Percentiles rank a stretch among this genome's conserved stretches.
These are phyloP conservation scores for Trichoderma harzianum DNA, from an alignment of 2,329 filamentous ascomycete species.

Conservation along the genomic window DNA sequence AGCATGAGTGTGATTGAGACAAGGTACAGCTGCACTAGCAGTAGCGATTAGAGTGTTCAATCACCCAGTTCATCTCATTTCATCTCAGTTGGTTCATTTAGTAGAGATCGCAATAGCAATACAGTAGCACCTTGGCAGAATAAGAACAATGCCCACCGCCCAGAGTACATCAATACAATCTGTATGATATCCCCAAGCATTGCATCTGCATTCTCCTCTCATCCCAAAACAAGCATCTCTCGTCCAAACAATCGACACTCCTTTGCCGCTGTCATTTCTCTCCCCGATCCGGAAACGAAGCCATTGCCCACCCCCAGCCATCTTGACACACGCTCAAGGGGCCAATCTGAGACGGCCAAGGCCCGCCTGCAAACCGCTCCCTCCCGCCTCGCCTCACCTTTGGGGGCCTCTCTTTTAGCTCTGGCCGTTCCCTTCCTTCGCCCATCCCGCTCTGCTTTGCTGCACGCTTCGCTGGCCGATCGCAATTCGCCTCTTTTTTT, in stretches of 20 bases:
- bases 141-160: not conserved
- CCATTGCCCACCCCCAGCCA: not conserved
- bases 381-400: not conserved
- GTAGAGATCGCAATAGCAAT: not conserved
- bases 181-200: not conserved
- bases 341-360: constrained; percentile 14
- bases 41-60: not conserved
- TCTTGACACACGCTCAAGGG: constrained; percentile 15
- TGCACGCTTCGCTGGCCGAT: constrained; percentile 9
- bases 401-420: not conserved
- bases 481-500: constrained; percentile 6
- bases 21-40: not conserved
- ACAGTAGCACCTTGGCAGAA: not conserved
- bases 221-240: not conserved
- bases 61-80: not conserved
- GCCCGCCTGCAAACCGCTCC: not conserved
- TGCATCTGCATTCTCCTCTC: not conserved
- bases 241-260: constrained; percentile 1
- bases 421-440: not conserved
- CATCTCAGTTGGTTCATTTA: not conserved
- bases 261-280: not conserved
- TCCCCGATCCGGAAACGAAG: not conserved
- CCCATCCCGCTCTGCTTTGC: not conserved
- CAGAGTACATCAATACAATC: not conserved
- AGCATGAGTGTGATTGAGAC: not conserved